These are phyloP conservation scores for Cordia subcordata DNA, from an alignment of 257 asterid species.

Conservation along the genomic window DNA sequence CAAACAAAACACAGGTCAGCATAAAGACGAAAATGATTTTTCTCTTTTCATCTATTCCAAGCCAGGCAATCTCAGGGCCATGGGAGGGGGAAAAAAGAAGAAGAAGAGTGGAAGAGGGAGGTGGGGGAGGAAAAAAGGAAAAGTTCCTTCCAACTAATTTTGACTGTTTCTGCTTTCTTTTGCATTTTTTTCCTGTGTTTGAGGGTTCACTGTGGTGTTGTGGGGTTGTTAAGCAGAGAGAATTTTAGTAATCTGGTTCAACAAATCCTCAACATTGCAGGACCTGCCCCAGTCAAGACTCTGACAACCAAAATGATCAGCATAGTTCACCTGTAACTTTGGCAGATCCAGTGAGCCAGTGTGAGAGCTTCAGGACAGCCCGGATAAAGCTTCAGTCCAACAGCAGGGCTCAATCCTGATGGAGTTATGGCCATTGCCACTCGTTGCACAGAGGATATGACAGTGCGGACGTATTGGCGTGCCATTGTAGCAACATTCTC, in stretches of 20 bases:
- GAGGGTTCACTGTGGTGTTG: too few relatives aligned
- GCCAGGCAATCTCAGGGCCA: too few relatives aligned
- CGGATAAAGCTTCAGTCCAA: conserved; percentile 53
- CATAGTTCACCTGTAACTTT: conserved; percentile 63
- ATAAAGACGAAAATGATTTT: too few relatives aligned
- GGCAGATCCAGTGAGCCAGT: conserved; percentile 92
- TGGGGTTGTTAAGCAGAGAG: too few relatives aligned
- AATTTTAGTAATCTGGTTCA: too few relatives aligned
- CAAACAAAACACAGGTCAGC: neutral
- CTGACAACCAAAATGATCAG: neutral
- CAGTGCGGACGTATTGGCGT: conserved; percentile 88
- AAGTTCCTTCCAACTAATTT: too few relatives aligned
- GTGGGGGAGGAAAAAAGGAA: neutral
- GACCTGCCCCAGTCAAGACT: neutral
- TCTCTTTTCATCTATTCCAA: too few relatives aligned
- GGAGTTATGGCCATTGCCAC: conserved; percentile 95
- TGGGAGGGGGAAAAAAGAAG: conserved; percentile 8
- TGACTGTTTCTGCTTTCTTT: too few relatives aligned
- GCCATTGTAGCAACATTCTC: conserved; percentile 87
- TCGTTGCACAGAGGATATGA: conserved; percentile 88
- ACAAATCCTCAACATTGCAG: too few relatives aligned
- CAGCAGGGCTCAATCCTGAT: conserved; percentile 50
- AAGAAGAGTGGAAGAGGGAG: neutral
- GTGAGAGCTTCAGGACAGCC: conserved; percentile 93
- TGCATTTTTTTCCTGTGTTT: too few relatives aligned